phyloP scores from a whole-genome alignment of 345 rosid genomes.

The Eucalyptus albens region DNA sequence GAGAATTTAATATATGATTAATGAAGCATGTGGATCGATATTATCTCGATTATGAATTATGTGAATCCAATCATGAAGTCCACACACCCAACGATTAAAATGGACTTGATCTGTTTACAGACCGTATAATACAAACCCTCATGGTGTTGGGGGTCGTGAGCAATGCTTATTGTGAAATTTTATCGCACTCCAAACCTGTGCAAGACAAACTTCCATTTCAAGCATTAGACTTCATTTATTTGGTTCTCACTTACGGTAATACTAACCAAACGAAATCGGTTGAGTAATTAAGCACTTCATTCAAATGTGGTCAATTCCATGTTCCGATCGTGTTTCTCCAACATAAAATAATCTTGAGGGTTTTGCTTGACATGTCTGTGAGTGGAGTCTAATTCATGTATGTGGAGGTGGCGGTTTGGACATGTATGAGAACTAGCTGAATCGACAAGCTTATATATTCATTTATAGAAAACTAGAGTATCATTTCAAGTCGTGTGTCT shows the following conservation, averaged over 20 bases:
- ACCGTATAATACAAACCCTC: not conserved
- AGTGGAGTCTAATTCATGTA: not conserved
- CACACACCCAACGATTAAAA: too few species aligned
- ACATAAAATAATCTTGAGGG: not conserved
- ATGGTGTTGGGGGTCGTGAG: not conserved
- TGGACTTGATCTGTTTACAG: too few species aligned
- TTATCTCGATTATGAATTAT: not conserved
- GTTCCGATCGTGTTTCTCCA: not conserved
- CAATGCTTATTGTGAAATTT: not conserved
- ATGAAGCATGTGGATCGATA: not conserved
- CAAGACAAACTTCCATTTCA: not conserved
- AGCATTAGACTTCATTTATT: not conserved
- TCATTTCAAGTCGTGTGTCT: not conserved
- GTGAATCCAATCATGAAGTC: too few species aligned
- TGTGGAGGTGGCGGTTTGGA: not conserved
- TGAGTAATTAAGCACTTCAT: not conserved
- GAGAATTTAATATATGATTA: not conserved
- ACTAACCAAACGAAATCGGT: not conserved
- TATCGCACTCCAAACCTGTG: not conserved
- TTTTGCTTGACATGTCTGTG: not conserved
- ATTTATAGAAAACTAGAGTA: not conserved
- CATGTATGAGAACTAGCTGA: not conserved
- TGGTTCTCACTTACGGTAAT: not conserved
- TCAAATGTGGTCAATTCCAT: not conserved
- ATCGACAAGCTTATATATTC: not conserved